Evolutionary conservation across 495 filamentous ascomycete genomes (phyloP).

Genomic region (Aspergillus steynii): DNA sequence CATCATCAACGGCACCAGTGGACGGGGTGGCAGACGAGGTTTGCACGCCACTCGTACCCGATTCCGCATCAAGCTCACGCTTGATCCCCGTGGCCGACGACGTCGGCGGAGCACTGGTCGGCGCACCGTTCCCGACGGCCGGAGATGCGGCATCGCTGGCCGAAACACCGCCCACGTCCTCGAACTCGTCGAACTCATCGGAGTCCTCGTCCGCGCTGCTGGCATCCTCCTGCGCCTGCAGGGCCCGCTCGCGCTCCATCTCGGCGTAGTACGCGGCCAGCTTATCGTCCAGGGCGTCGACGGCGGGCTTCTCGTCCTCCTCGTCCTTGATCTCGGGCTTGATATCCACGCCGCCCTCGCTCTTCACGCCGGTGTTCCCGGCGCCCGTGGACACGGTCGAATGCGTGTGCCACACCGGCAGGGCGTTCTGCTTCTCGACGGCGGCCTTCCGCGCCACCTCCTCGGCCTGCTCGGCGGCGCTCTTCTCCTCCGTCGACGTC

Average conservation of each 20-base stretch:
- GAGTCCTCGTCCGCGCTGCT: slow-evolving; percentile 49
- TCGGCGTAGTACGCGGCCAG: slow-evolving; percentile 54
- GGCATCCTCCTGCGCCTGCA: slow-evolving; percentile 47
- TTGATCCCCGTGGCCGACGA: slow-evolving; percentile 35
- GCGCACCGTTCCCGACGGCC: slow-evolving; percentile 34
- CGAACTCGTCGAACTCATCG: slow-evolving; percentile 51
- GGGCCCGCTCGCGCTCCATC: slow-evolving; percentile 50
- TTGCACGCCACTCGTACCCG: slow-evolving; percentile 41
- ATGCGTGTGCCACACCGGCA: slow-evolving; percentile 88
- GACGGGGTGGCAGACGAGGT: slow-evolving; percentile 46
- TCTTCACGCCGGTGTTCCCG: slow-evolving; percentile 30
- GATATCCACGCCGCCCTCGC: slow-evolving; percentile 38
- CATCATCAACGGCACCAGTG: slow-evolving; percentile 37
- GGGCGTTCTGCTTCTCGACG: slow-evolving; percentile 76
- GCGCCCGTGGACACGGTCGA: slow-evolving; percentile 64
- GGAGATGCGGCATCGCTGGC: slow-evolving; percentile 42
- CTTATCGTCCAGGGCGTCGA: slow-evolving; percentile 48
- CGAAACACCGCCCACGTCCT: slow-evolving; percentile 47
- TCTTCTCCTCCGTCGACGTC: slow-evolving; percentile 70
- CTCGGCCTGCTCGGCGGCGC: slow-evolving; percentile 70
- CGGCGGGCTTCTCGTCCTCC: slow-evolving; percentile 55
- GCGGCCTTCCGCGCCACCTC: slow-evolving; percentile 72
- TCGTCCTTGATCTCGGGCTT: slow-evolving; percentile 50
- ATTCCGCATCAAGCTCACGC: slow-evolving; percentile 43
- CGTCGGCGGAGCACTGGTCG: slow-evolving; percentile 19